Base-by-base conservation (phyloP, 441 rosid species). In the Francoa sonchifolia region DNA sequence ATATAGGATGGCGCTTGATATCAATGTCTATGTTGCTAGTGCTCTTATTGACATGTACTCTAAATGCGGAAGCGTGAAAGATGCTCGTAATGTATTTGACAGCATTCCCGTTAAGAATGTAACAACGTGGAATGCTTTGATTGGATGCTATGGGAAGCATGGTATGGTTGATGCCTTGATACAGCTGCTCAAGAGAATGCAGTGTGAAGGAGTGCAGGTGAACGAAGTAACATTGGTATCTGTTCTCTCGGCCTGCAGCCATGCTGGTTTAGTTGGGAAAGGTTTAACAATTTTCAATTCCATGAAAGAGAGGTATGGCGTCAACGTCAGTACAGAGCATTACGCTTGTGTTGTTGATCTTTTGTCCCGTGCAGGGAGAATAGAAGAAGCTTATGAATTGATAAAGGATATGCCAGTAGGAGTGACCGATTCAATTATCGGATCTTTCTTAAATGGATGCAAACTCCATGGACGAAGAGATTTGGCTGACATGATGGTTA, bases 21-120 rank as follows among this genome's bases (percentile, higher is more conserved):
- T 33, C 17, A 60, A 71, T 43, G 65, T 57, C 8, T 71, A 56
- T 45, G 50, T 67, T 7, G 47, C 45, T 48, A 63, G 65, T 58
- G 68, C 67, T 59, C 58, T 71, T 18, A 56, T 63, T 41, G 70
- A 71, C 52, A 63, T 71, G 76, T 66, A 66, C 44, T 71, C 70
- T 18, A 71, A 60, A 63, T 63, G 73, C 57, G 76, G 67, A 22
- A 47, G 52, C 20, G 43, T 63, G 44, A 51, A 60, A 49, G 52
- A 54, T 51, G 68, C 77, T 1, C 33, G 29, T 19, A 54, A 34
- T 45, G 60, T 60, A 37, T 71, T 71, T 41, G 54, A 57, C 29
- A 49, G 27, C 17, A 28, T 32, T 13, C 41, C 27, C 0, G 16
- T 39, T 3, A 66, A 63, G 62, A 71, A 66, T 37, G 38, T 21